Base-by-base conservation (phyloP, 2,329 filamentous ascomycete genomes). In the Aspergillus proliferans region DNA sequence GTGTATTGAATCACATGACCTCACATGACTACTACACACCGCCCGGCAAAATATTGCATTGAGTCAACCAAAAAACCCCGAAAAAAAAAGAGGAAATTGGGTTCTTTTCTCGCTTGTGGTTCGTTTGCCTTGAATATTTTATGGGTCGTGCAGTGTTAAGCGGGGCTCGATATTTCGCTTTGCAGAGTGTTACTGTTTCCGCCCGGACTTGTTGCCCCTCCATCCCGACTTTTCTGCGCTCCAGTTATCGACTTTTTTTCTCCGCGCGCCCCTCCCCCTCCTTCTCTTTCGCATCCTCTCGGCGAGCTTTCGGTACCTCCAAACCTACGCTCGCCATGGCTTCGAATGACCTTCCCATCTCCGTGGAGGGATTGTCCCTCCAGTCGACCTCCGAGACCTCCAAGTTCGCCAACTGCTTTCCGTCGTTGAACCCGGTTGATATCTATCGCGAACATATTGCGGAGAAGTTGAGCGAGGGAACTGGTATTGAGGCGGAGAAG, bases 361-460 rank as follows among this genome's bases (percentile, higher is more conserved):
- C 68, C 30, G 61, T 73, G 38, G 65, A 70, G 61, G 63, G 60
- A 19, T 60, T 73, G 14, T 64, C 69, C 36, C 61, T 73, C 43
- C 70, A 72, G 47, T 68, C 69, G 14, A 70, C 68, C 18, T 57
- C 60, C 7, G 61, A 69, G 52, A 62, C 60, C 22, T 71, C 70
- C 49, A 67, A 68, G 49, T 71, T 66, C 59, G 58, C 70, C 46
- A 62, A 64, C 61, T 71, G 66, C 61, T 73, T 63, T 54, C 70
- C 71, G 52, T 66, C 69, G 26, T 52, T 74, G 58, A 76, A 76
- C 62, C 72, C 72, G 8, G 64, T 76, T 41, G 72, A 75, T 53
- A 65, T 70, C 50, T 76, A 75, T 57, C 65, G 73, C 49, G 65
- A 69, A 51, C 70, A 76, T 52, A 72, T 76, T 52, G 68, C 73